Evolutionary conservation across 1,284 basidiomycete species (phyloP), one percentile per base, ranked within the genome.

Genomic region (Heterobasidion occidentale): DNA sequence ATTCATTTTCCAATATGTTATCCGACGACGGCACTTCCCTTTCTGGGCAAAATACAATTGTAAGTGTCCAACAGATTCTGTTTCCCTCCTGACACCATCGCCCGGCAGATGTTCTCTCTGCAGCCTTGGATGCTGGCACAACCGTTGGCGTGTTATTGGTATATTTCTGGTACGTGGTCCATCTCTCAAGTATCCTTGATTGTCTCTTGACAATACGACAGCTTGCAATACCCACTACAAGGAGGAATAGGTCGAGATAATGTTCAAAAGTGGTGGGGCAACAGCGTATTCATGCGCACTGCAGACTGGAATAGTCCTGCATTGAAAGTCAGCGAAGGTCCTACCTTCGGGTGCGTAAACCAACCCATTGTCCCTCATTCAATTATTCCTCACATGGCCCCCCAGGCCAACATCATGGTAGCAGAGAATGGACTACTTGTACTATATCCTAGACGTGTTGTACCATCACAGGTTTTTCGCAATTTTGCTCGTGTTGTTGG

Each of bases 191-290:
- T 19, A 3, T 14, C 20, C 47, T 4, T 49, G 7, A 7, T 42
- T 42, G 12, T 8, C n/a, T n/a, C 6, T n/a, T 42, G 38, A 42
- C 38, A 8, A 11, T 12, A 42, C 38, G 2, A 27, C 20, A 69
- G 68, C 55, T 71, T 90, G 48, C 81, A 88, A 66, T 89, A 82
- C 61, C 87, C 87, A 2, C 63, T 62, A 59, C 77, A 85, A 58
- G 83, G 82, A n/a, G 69, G 67, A 11, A 86, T 89, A 61, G 85
- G 86, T 27, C 27, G 61, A 36, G 68, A 73, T 51, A 83, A 65
- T 1, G 69, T 89, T 49, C 78, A 80, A 60, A 56, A 56, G 3
- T 90, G 87, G 88, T 90, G 87, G 88, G 88, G 88, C 15, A 89
- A 89, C 60, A 80, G 73, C 0, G 80, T 80, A 8, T 74, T 66